Evolutionary conservation across 495 filamentous ascomycete species (phyloP).

Genomic region (Penicillium flavigenum): DNA sequence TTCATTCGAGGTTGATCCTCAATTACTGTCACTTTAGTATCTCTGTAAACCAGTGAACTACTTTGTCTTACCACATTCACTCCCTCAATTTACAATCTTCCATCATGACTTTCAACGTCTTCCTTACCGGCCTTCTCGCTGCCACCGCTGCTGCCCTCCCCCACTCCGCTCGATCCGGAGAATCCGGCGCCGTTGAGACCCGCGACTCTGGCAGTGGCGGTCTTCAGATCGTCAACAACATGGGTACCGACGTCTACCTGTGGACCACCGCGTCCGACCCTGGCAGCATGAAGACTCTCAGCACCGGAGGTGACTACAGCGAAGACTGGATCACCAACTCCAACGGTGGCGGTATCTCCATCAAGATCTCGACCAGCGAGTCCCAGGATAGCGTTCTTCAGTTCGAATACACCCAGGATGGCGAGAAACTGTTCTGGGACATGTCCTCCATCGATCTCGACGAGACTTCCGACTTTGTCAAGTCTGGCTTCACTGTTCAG

Average conservation of each 20-base stretch:
- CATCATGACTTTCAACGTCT: slow-evolving; percentile 21
- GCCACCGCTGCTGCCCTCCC: slow-evolving; percentile 25
- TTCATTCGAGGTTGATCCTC: slow-evolving; percentile 13
- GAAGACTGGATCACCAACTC: slow-evolving; percentile 40
- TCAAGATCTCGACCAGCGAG: slow-evolving; percentile 45
- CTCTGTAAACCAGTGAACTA: slow-evolving; percentile 2
- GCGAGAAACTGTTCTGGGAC: slow-evolving; percentile 30
- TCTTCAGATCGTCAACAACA: slow-evolving; percentile 39
- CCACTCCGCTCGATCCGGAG: slow-evolving; percentile 10
- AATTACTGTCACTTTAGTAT: slow-evolving; percentile 12
- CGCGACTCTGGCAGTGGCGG: slow-evolving; percentile 21
- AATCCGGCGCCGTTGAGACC: slow-evolving; percentile 14
- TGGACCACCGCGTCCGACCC: slow-evolving; percentile 42
- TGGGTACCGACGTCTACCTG: slow-evolving; percentile 40
- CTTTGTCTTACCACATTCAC: slow-evolving; percentile 4
- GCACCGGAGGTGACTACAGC: slow-evolving; percentile 34
- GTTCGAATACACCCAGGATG: slow-evolving; percentile 31
- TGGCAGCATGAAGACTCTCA: slow-evolving; percentile 42
- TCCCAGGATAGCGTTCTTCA: slow-evolving; percentile 43
- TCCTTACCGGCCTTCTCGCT: slow-evolving; percentile 28
- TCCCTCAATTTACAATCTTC: slow-evolving; percentile 7
- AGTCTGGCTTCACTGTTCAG: slow-evolving; percentile 21
- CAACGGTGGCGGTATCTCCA: slow-evolving; percentile 47
- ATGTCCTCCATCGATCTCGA: slow-evolving; percentile 39
- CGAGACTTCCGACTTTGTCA: slow-evolving; percentile 22